These are phyloP conservation scores for Irpex sp. DNA, from an alignment of 1,284 basidiomycete genomes.

Conservation along the genomic window DNA sequence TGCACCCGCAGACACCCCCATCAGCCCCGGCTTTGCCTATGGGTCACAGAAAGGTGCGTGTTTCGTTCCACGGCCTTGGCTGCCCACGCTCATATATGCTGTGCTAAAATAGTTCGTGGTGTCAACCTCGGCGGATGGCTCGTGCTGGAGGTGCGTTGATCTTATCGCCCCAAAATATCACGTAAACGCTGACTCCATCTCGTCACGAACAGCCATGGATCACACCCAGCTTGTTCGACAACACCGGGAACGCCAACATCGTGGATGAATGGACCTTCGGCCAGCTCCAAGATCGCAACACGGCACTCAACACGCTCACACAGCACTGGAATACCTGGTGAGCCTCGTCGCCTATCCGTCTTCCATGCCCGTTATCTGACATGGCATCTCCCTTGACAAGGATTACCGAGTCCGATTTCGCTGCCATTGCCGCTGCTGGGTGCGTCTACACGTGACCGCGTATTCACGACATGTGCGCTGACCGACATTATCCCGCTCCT, in stretches of 20 bases:
- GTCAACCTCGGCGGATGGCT: slow-evolving; percentile 83
- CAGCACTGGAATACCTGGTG: slow-evolving; percentile 74
- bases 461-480: slow-evolving; percentile 6
- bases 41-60: slow-evolving; percentile 43
- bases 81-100: not conserved
- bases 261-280: slow-evolving; percentile 89
- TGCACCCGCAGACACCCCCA: slow-evolving; percentile 23
- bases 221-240: slow-evolving; percentile 84
- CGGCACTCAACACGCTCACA: slow-evolving; percentile 47
- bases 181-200: not conserved
- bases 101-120: slow-evolving; percentile 43
- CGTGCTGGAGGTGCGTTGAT: slow-evolving; percentile 57
- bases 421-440: slow-evolving; percentile 72
- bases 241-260: slow-evolving; percentile 64
- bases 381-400: slow-evolving; percentile 17
- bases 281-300: slow-evolving; percentile 49
- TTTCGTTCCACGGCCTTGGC: not conserved
- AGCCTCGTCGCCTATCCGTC: not conserved
- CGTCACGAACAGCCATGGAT: slow-evolving; percentile 64
- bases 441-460: slow-evolving; percentile 30
- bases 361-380: slow-evolving; percentile 2
- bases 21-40: slow-evolving; percentile 43
- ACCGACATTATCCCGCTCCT: slow-evolving; percentile 11
- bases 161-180: not conserved
- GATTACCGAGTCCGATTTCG: slow-evolving; percentile 78